Evolutionary conservation across 2,329 filamentous ascomycete species (phyloP), one percentile per base, ranked within the genome.

Genomic region (Venturia nashicola): DNA sequence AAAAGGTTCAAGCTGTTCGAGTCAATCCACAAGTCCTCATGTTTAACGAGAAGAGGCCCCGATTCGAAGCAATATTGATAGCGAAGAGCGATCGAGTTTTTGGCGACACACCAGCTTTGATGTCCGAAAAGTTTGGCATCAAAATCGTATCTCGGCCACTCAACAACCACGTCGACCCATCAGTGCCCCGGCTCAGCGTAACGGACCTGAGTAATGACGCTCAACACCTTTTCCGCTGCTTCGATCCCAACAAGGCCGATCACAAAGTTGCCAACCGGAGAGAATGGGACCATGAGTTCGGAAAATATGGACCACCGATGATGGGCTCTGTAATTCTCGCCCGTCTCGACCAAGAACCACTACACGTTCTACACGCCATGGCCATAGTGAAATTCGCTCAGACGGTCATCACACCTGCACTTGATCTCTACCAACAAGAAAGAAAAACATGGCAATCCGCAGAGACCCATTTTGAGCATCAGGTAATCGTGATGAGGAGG

Each of bases 401-500:
- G 18, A 59, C 23, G 12, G 20, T 57, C 18, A 63, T 59, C 27
- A n/a, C 46, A 39, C 46, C 46, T 3, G 43, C 27, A 32, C 55
- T 63, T 40, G 46, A 59, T n/a, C 32, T 61, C 9, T 63, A 59
- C 39, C 46, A 57, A 40, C 18, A 57, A 20, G 27, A 39, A 11
- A 14, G 46, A 16, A 62, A 36, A n/a, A 7, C 14, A 23, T 62
- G 61, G 61, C 36, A 39, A 27, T 27, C 23, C 14, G 39, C 23
- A 7, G 59, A 60, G 14, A 62, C 61, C 11, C 61, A 62, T 39
- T 54, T 62, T 46, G 61, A 62, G 44, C 61, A 63, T 27, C 46
- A 59, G 14, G 44, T 32, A 9, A 34, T 36, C n/a, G 51, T 57
- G 14, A 42, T 63, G 46, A 40, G n/a, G 27, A 36, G 32, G 23